Base-by-base conservation (phyloP, 1,284 basidiomycete species). In the Dichomitus squalens region DNA sequence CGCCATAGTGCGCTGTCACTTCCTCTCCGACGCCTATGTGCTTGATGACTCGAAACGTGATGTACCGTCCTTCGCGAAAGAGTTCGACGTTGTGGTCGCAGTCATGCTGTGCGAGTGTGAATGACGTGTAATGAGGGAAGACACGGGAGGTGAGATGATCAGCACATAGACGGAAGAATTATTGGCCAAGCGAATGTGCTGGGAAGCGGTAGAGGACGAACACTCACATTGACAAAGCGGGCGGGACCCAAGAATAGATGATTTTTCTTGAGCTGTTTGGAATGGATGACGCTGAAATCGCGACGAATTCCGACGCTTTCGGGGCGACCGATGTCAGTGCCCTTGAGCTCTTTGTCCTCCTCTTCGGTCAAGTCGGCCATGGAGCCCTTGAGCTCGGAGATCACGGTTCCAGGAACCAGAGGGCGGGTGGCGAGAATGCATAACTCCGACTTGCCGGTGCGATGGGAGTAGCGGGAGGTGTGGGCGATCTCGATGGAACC, bases 261-360 rank as follows among this genome's bases (percentile, higher is more conserved):
- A 67, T 94, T 95, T 77, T 92, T 93, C 76, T 93, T 92, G 79
- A 93, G 88, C 68, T 92, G 86, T 64, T 90, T 90, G 40, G 91
- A 94, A 71, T 93, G 90, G 57, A 96, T 93, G 66, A 96, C 92
- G 68, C 91, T 94, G 68, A 96, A 96, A 71, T 96, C 94, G 65
- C 90, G 81, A 54, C 91, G 81, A 57, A 90, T 89, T 62, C 91
- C 90, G 39, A 65, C 62, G 49, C 81, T 83, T 63, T 87, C 85
- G 61, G 84, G 79, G 55, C 77, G 68, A 40, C 72, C 67, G 52
- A 81, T 75, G 71, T 88, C 86, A 14, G 87, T 89, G 36, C 87
- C 82, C 72, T 92, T 90, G 64, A 94, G 81, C 63, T 92, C 89
- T 70, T 83, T 83, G 68, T 93, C 91, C 67, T 93, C 88, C 61